Evolutionary conservation across 352 stramenopile genomes (phyloP).

Genomic region (Phytophthora ramorum): DNA sequence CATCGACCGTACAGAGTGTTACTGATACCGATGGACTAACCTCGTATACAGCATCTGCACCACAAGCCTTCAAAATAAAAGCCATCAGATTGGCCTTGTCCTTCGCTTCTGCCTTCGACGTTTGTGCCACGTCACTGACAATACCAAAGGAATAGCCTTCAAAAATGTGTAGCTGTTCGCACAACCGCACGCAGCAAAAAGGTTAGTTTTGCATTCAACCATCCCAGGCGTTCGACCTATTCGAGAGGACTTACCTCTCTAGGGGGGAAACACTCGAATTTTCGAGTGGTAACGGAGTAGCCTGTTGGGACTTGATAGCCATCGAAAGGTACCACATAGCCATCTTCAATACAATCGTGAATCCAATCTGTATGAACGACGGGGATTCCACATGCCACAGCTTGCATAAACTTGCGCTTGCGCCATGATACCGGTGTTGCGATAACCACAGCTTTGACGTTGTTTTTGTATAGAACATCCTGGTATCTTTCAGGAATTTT

Average conservation of each 20-base stretch:
- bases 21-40: constrained; percentile 26
- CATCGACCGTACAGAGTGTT: background rate
- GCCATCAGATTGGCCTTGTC: constrained; percentile 53
- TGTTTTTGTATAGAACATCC: constrained; percentile 56
- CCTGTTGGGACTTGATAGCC: constrained; percentile 76
- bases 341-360: constrained; percentile 61
- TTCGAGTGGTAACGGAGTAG: constrained; percentile 65
- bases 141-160: constrained; percentile 68
- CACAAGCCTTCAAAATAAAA: constrained; percentile 72
- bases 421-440: constrained; percentile 77
- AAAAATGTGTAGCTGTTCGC: constrained; percentile 64
- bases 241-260: constrained; percentile 31
- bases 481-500: constrained; percentile 58
- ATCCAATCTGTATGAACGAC: constrained; percentile 87
- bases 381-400: constrained; percentile 80
- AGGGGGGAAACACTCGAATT: constrained; percentile 64
- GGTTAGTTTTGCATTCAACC: background rate
- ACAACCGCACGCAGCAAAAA: constrained; percentile 19
- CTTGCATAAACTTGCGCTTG: constrained; percentile 85
- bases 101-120: constrained; percentile 42
- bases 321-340: constrained; percentile 62
- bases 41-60: constrained; percentile 63
- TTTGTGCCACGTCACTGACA: constrained; percentile 49
- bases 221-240: background rate
- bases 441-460: constrained; percentile 72